These are phyloP conservation scores for Chlamydomonas incerta DNA, from an alignment of 139 green algal species.

Conservation along the genomic window DNA sequence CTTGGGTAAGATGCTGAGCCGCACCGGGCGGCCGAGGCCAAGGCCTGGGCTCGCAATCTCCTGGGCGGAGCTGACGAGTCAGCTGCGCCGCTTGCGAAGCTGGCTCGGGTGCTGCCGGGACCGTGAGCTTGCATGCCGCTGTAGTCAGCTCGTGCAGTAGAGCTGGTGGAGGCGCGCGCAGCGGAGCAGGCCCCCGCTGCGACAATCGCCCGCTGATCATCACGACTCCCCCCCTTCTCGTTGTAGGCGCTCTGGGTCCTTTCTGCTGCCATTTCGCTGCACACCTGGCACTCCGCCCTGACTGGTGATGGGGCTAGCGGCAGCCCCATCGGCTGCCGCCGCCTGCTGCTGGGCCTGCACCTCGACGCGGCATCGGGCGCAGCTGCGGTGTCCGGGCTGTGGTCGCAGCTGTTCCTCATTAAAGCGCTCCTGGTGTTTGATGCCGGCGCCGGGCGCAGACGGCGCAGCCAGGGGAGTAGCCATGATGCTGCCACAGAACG, in stretches of 20 bases:
- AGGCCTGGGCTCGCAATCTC: too few species aligned
- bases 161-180: too few species aligned
- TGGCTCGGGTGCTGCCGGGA: too few species aligned
- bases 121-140: too few species aligned
- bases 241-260: background rate
- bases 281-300: background rate
- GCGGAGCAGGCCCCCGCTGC: too few species aligned
- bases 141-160: too few species aligned
- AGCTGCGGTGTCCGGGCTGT: constrained; percentile 47
- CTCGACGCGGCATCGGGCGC: constrained; percentile 53
- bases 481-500: too few species aligned
- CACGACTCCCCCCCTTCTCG: too few species aligned
- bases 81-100: too few species aligned
- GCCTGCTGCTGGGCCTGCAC: constrained; percentile 1
- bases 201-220: background rate
- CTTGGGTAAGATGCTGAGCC: constrained; percentile 46
- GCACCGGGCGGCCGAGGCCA: too few species aligned
- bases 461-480: too few species aligned
- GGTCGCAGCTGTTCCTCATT: constrained; percentile 56
- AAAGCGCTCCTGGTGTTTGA: constrained; percentile 47
- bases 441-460: background rate
- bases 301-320: background rate
- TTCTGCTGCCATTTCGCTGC: background rate
- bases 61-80: too few species aligned
- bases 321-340: background rate